Conservation (phyloP, 2,329 filamentous ascomycete genomes). For the Curvularia sp. region DNA sequence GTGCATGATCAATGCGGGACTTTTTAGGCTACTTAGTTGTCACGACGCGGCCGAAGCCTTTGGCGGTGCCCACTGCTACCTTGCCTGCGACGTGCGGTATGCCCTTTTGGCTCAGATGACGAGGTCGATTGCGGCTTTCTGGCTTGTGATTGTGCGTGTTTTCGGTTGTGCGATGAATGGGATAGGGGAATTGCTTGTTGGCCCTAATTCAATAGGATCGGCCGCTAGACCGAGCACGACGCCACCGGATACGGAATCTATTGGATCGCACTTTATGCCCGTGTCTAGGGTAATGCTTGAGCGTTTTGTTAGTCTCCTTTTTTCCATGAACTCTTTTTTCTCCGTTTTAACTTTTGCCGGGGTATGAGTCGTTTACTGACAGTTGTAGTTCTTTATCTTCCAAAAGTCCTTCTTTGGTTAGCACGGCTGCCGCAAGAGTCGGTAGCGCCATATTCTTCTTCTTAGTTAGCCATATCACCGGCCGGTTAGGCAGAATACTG, state of each 20-base stretch:
- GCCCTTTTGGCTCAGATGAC: neutral
- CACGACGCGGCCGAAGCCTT: constrained; percentile 72
- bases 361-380: constrained; percentile 18
- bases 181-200: constrained; percentile 22
- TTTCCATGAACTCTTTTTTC: neutral
- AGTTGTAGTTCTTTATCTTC: constrained; percentile 37
- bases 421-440: constrained; percentile 38
- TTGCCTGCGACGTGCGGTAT: constrained; percentile 48
- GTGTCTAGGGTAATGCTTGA: constrained; percentile 16
- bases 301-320: neutral
- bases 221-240: constrained; percentile 31
- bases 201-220: constrained; percentile 31
- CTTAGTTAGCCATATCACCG: constrained; percentile 41
- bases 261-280: constrained; percentile 30
- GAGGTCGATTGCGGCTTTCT: neutral
- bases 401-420: constrained; percentile 38
- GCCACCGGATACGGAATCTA: constrained; percentile 34
- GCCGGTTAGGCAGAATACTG: constrained; percentile 32
- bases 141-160: neutral
- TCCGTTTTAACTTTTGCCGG: neutral
- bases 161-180: neutral
- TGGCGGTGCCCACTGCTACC: constrained; percentile 68
- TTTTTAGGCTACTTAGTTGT: constrained; percentile 73
- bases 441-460: constrained; percentile 34
- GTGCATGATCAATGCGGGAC: constrained; percentile 81